phyloP scores from a whole-genome alignment of 1,284 basidiomycete genomes.

The Tilletia caries region DNA sequence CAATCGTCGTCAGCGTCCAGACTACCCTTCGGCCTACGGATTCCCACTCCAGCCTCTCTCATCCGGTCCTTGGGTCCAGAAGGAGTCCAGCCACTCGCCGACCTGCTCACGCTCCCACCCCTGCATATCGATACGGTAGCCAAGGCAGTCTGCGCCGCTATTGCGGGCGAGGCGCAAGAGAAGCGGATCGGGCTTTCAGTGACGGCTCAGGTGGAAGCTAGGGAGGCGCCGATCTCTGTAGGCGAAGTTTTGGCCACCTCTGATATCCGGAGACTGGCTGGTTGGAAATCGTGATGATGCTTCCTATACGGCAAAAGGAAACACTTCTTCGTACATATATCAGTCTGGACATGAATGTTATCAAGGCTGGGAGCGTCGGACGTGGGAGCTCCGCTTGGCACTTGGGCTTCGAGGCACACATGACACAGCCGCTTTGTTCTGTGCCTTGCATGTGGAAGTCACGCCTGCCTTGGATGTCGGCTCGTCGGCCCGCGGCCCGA shows the following conservation, averaged over 20 bases:
- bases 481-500: too few relatives aligned
- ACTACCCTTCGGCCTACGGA: background rate
- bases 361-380: too few relatives aligned
- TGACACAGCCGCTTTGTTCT: too few relatives aligned
- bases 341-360: too few relatives aligned
- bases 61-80: constrained; percentile 55
- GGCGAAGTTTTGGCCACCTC: background rate
- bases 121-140: constrained; percentile 95
- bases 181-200: constrained; percentile 62
- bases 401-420: too few relatives aligned
- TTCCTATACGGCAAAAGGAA: too few relatives aligned
- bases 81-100: constrained; percentile 66
- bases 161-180: constrained; percentile 56
- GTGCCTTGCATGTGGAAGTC: too few relatives aligned
- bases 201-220: background rate
- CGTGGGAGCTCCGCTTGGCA: too few relatives aligned
- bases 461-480: too few relatives aligned
- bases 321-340: too few relatives aligned
- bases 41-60: constrained; percentile 16
- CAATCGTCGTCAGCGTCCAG: background rate
- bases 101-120: constrained; percentile 74
- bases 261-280: constrained; percentile 3
- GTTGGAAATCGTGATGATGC: background rate
- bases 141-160: constrained; percentile 66
- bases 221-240: background rate